Evolutionary conservation across 108 stramenopile species (phyloP), one percentile per base, ranked within the genome.

Genomic region (Schizochytrium sp.): DNA sequence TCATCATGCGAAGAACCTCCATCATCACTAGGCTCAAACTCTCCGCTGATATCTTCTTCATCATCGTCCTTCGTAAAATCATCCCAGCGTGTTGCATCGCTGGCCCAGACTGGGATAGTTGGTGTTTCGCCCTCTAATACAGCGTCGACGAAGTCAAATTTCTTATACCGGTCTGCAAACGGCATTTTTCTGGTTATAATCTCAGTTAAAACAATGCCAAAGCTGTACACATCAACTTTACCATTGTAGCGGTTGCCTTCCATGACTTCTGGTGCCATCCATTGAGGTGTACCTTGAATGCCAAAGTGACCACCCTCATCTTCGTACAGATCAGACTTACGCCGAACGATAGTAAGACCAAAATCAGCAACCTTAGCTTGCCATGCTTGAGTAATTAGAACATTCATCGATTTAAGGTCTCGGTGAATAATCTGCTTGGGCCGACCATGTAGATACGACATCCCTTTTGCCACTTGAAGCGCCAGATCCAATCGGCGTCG

Each of bases 351-450:
- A 87, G 95, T 95, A 41, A 98, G 90, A 15, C 98, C 98, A 91
- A 98, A 97, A 89, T 98, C 98, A 57, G 96, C 96, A 7, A 98
- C 95, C 88, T 97, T 97, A n/a, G 96, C 94, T 7, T 93, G 95
- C 76, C 96, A 97, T 17, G 91, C 94, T 28, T 96, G 95, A 89
- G 97, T 96, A 44, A 97, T 87, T 44, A 98, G 92, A 7, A 98
- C 91, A 89, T 98, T 98, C 38, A 96, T 92, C 69, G 93, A 93
- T 91, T 98, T 98, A 56, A 98, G 91, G 89, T 98, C 98, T 46
- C 98, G 92, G 92, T 98, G 98, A 46, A 97, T 89, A 17, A 98
- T 96, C 5, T 96, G 96, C 38, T 96, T 97, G 44, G 92, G 91
- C 1, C 96, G 95, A 57, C 95, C 92, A 90, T 98, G 98, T 61